phyloP scores from a whole-genome alignment of 2,329 filamentous ascomycete species.

The Hyphodiscus sp. region DNA sequence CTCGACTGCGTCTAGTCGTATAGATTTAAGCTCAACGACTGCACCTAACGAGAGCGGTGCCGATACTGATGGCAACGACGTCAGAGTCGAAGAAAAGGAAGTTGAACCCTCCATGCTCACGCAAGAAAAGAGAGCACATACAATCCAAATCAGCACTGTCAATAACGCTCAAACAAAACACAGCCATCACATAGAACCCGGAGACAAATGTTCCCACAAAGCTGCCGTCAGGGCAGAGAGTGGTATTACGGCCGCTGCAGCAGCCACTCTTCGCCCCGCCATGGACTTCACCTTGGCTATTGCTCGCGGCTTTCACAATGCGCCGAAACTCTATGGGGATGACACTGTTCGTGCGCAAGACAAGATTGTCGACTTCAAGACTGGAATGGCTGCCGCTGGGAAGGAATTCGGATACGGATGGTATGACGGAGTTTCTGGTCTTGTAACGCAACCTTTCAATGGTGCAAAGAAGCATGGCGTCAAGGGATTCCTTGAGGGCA shows the following conservation, averaged over 20 bases:
- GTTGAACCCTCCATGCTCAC: neutral
- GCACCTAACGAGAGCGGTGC: neutral
- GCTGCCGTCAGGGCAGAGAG: conserved; percentile 27
- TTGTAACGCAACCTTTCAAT: conserved; percentile 68
- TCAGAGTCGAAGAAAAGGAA: conserved; percentile 1
- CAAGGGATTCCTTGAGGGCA: conserved; percentile 67
- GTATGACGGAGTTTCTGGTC: conserved; percentile 71
- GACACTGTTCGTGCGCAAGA: conserved; percentile 67
- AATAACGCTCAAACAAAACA: neutral
- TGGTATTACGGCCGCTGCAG: conserved; percentile 62
- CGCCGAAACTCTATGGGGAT: conserved; percentile 76
- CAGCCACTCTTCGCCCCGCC: conserved; percentile 65
- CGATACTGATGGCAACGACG: neutral
- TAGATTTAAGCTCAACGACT: neutral
- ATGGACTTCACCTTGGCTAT: conserved; percentile 78
- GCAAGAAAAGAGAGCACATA: neutral
- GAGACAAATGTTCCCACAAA: conserved; percentile 53
- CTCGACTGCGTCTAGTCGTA: neutral
- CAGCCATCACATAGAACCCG: neutral
- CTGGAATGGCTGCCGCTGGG: conserved; percentile 67
- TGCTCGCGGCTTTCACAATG: conserved; percentile 80
- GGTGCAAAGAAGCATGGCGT: conserved; percentile 57
- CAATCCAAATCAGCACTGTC: neutral
- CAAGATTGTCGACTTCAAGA: conserved; percentile 68
- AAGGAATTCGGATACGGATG: conserved; percentile 70